These are phyloP conservation scores for Annulohypoxylon nitens DNA, from an alignment of 495 filamentous ascomycete species.

Conservation along the genomic window DNA sequence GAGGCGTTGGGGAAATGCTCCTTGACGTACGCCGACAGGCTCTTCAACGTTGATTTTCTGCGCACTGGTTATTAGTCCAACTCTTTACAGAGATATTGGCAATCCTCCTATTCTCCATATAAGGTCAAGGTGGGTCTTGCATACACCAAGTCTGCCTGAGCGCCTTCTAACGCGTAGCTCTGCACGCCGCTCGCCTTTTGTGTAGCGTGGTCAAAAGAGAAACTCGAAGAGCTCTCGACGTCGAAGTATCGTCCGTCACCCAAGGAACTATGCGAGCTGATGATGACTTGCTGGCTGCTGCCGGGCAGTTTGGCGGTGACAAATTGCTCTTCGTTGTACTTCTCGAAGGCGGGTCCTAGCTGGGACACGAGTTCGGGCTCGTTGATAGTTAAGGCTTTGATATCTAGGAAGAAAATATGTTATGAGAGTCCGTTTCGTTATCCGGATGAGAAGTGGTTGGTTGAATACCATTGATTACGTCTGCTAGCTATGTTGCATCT, in stretches of 20 bases:
- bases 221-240: conserved; percentile 85
- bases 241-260: conserved; percentile 89
- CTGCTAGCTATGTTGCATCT: conserved; percentile 72
- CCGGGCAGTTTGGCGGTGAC: conserved; percentile 89
- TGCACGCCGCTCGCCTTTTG: conserved; percentile 90
- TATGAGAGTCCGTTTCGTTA: conserved; percentile 19
- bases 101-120: neutral
- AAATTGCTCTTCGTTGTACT: conserved; percentile 97
- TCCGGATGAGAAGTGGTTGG: neutral
- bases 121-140: conserved; percentile 11
- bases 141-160: conserved; percentile 84
- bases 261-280: conserved; percentile 86
- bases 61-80: conserved; percentile 17
- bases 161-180: conserved; percentile 83
- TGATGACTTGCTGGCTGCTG: conserved; percentile 83
- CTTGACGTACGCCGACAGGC: conserved; percentile 77
- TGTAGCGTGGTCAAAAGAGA: conserved; percentile 85
- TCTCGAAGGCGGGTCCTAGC: conserved; percentile 86
- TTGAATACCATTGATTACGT: conserved; percentile 85
- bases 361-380: conserved; percentile 74
- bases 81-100: neutral
- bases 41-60: conserved; percentile 85
- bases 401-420: conserved; percentile 67
- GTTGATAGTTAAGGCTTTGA: conserved; percentile 85
- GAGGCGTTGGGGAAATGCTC: conserved; percentile 91